Evolutionary conservation across 2,329 filamentous ascomycete genomes (phyloP).

Genomic region (Thielaviopsis musarum): DNA sequence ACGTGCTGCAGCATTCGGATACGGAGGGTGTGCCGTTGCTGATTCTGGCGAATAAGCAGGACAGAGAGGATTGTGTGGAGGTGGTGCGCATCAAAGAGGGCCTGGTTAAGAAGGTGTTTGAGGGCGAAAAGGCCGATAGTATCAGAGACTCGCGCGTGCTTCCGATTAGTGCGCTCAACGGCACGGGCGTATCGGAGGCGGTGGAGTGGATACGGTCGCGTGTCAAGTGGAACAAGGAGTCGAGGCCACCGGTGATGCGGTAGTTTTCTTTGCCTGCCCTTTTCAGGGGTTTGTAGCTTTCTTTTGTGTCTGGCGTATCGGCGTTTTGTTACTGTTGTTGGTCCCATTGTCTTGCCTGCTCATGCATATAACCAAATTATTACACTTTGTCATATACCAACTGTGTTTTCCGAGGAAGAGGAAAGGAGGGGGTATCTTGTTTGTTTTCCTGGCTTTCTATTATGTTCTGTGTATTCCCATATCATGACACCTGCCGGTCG

Average conservation of each 20-base stretch:
- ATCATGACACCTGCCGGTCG: constrained; percentile 31
- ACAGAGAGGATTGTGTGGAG: constrained; percentile 92
- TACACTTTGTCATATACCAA: too few species aligned
- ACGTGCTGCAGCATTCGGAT: constrained; percentile 72
- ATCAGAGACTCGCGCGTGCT: constrained; percentile 84
- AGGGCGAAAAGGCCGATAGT: constrained; percentile 73
- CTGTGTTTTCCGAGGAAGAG: too few species aligned
- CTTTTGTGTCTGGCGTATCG: too few species aligned
- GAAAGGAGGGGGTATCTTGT: background rate
- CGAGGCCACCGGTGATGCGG: constrained; percentile 79
- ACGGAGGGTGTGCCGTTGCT: constrained; percentile 83
- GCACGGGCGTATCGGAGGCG: constrained; percentile 75
- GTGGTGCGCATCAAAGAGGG: constrained; percentile 96
- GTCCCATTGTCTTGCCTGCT: too few species aligned
- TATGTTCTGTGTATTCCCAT: constrained; percentile 1
- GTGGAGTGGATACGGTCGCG: constrained; percentile 92
- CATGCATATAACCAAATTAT: too few species aligned
- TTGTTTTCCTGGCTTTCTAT: background rate
- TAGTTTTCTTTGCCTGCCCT: constrained; percentile 25
- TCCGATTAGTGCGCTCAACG: constrained; percentile 79
- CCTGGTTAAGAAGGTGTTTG: constrained; percentile 84
- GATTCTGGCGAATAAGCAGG: constrained; percentile 93
- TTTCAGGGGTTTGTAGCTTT: background rate
- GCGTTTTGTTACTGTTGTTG: too few species aligned
- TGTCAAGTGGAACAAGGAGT: constrained; percentile 94